Evolutionary conservation across 1,139 yeast genomes (phyloP).

Genomic region (Torulaspora pretoriensis): DNA sequence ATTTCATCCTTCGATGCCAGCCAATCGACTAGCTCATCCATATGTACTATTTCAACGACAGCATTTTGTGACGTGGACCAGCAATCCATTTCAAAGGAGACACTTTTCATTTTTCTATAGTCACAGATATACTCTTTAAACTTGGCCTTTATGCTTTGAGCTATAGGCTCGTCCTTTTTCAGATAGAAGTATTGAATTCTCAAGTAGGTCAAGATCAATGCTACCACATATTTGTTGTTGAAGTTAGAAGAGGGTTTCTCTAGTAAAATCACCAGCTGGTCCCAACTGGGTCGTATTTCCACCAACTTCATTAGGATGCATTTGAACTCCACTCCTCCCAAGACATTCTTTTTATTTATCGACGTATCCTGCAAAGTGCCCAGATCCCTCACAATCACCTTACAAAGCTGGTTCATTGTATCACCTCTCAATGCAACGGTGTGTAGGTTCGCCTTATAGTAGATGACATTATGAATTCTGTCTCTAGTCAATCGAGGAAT

Average conservation of each 20-base stretch:
- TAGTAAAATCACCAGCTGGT: conserved; percentile 26
- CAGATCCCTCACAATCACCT: conserved; percentile 27
- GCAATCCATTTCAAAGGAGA: conserved; percentile 28
- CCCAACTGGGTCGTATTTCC: conserved; percentile 32
- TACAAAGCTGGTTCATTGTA: conserved; percentile 24
- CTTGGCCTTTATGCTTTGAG: conserved; percentile 12
- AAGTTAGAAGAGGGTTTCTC: conserved; percentile 15
- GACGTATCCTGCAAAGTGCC: conserved; percentile 24
- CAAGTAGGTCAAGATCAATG: conserved; percentile 29
- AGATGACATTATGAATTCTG: conserved; percentile 31
- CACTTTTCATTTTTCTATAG: conserved; percentile 31
- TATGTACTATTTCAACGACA: conserved; percentile 22
- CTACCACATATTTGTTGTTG: conserved; percentile 32
- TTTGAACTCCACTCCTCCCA: conserved; percentile 35
- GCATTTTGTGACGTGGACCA: conserved; percentile 28
- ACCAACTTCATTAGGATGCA: conserved; percentile 34
- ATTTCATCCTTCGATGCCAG: conserved; percentile 26
- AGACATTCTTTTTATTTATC: conserved; percentile 18
- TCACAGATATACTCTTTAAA: conserved; percentile 26
- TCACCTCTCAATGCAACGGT: conserved; percentile 30
- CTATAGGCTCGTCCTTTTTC: conserved; percentile 10
- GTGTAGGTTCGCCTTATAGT: conserved; percentile 31
- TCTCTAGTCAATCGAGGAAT: conserved; percentile 35
- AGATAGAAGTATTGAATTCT: conserved; percentile 33
- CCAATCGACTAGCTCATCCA: conserved; percentile 35